phyloP scores from a whole-genome alignment of 2,329 filamentous ascomycete genomes.

The Penicillium hordei region DNA sequence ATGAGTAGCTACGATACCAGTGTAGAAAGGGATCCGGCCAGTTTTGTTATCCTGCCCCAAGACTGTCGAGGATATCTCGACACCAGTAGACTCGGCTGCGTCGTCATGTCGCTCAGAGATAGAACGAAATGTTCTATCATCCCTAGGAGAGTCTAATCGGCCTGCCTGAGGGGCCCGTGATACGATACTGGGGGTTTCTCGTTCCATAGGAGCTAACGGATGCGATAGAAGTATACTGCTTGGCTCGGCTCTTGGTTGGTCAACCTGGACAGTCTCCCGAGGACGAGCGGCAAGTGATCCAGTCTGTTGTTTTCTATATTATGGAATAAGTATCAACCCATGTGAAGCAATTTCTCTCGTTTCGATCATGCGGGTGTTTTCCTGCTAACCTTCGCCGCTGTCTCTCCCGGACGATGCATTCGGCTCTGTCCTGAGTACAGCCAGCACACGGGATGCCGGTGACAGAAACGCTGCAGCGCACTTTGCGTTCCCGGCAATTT shows the following conservation, averaged over 20 bases:
- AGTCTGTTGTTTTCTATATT: neutral
- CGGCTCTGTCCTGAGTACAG: constrained; percentile 25
- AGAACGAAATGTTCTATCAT: neutral
- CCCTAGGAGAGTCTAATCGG: neutral
- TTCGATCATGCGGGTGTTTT: constrained; percentile 10
- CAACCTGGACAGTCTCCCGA: neutral
- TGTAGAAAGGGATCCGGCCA: constrained; percentile 28
- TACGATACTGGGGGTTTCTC: neutral
- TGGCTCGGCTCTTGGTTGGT: neutral
- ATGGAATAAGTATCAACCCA: neutral
- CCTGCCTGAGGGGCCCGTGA: neutral
- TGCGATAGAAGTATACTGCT: neutral
- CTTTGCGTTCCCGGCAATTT: constrained; percentile 23
- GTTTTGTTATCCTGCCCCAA: constrained; percentile 18
- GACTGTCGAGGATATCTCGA: constrained; percentile 27
- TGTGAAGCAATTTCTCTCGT: neutral
- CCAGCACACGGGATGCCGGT: constrained; percentile 32
- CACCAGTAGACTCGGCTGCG: constrained; percentile 18
- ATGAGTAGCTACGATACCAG: constrained; percentile 14
- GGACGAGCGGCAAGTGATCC: neutral
- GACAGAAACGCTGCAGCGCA: constrained; percentile 24
- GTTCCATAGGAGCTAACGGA: neutral
- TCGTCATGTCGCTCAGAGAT: constrained; percentile 9
- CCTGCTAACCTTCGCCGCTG: neutral
- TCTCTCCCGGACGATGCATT: neutral